Conservation (phyloP, 768 basidiomycete species). For the Pulveroboletus sp. region DNA sequence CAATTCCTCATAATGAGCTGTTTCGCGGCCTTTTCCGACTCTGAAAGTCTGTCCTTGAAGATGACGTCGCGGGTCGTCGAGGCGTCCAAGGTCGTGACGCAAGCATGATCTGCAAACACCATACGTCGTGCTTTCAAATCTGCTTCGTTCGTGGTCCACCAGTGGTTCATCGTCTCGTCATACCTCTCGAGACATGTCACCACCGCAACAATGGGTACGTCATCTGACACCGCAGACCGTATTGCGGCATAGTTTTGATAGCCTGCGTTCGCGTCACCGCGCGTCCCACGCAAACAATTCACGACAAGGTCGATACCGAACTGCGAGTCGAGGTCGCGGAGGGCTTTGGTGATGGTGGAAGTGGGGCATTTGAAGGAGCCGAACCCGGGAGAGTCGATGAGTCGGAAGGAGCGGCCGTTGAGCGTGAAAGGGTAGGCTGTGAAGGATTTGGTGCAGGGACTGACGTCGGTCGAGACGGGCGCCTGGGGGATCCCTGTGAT, state of each 20-base stretch:
- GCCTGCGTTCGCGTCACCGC: slow-evolving; percentile 28
- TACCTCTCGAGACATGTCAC: slow-evolving; percentile 32
- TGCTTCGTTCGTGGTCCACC: slow-evolving; percentile 40
- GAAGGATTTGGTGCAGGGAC: slow-evolving; percentile 26
- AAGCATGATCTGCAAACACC: slow-evolving; percentile 37
- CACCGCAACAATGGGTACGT: slow-evolving; percentile 31
- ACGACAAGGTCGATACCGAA: slow-evolving; percentile 29
- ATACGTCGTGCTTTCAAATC: slow-evolving; percentile 33
- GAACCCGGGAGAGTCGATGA: slow-evolving; percentile 30
- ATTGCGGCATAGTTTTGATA: slow-evolving; percentile 26
- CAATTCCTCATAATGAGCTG: slow-evolving; percentile 27
- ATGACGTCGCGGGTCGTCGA: slow-evolving; percentile 12
- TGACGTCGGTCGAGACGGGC: slow-evolving; percentile 27
- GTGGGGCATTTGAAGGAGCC: slow-evolving; percentile 28
- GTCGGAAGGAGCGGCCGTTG: slow-evolving; percentile 27
- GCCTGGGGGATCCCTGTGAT: slow-evolving; percentile 20
- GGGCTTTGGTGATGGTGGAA: slow-evolving; percentile 21
- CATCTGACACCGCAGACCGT: slow-evolving; percentile 28
- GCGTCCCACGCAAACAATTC: slow-evolving; percentile 26
- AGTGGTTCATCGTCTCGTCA: slow-evolving; percentile 31
- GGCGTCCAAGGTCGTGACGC: slow-evolving; percentile 35
- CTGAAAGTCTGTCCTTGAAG: slow-evolving; percentile 23
- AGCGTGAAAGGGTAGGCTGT: slow-evolving; percentile 23
- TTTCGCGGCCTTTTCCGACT: slow-evolving; percentile 21
- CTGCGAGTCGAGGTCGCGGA: slow-evolving; percentile 27